phyloP scores from a whole-genome alignment of 1,284 basidiomycete species.

The Apiotrichum domesticum region DNA sequence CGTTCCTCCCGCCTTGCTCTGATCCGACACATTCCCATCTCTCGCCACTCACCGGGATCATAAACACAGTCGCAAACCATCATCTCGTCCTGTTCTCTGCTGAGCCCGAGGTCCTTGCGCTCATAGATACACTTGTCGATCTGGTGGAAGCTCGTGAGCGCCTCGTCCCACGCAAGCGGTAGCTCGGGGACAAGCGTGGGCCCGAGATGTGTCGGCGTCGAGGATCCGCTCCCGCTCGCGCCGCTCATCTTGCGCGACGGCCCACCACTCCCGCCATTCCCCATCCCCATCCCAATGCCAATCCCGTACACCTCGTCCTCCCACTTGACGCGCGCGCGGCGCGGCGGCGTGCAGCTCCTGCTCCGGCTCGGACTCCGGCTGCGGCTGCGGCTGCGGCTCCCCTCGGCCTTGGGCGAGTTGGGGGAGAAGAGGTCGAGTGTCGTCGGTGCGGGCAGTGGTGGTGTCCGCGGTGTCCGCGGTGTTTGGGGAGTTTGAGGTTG shows the following conservation, averaged over 20 bases:
- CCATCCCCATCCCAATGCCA: too few species aligned
- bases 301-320: slow-evolving; percentile 2
- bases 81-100: slow-evolving; percentile 80
- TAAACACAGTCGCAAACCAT: slow-evolving; percentile 84
- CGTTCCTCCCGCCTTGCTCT: too few species aligned
- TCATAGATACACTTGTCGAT: slow-evolving; percentile 80
- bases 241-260: neutral
- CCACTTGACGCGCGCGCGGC: neutral
- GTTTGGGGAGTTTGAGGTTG: too few species aligned
- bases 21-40: too few species aligned
- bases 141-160: slow-evolving; percentile 66
- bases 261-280: neutral
- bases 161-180: slow-evolving; percentile 66
- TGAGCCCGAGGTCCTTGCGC: slow-evolving; percentile 76
- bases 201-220: slow-evolving; percentile 1
- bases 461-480: too few species aligned
- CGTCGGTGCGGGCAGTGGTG: too few species aligned
- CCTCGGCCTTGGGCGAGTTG: neutral
- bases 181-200: slow-evolving; percentile 64
- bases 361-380: neutral
- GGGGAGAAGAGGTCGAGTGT: slow-evolving; percentile 2
- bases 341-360: neutral
- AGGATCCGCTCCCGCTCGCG: neutral
- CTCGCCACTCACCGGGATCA: slow-evolving; percentile 62
- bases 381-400: neutral